phyloP scores from a whole-genome alignment of 768 basidiomycete species.

The Tremella yokohamensis region DNA sequence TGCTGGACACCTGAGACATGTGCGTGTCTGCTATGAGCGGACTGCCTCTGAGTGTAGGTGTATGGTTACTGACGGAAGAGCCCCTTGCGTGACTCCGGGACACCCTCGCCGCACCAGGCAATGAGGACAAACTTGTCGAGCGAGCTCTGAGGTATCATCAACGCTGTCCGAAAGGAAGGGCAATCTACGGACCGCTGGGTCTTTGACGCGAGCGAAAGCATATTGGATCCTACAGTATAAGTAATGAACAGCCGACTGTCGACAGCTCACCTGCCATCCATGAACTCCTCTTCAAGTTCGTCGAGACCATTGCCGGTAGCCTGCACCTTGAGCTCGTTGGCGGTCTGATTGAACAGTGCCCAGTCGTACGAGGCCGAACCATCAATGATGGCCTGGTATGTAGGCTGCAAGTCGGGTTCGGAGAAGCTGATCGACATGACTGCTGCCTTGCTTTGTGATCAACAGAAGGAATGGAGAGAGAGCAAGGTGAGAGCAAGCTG shows the following conservation, averaged over 20 bases:
- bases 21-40: constrained; percentile 60
- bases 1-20: constrained; percentile 66
- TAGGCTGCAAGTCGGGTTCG: constrained; percentile 37
- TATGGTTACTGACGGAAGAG: constrained; percentile 60
- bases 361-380: constrained; percentile 40
- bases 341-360: constrained; percentile 60
- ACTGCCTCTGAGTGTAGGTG: background rate
- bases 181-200: constrained; percentile 65
- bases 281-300: constrained; percentile 90
- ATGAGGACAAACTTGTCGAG: constrained; percentile 90
- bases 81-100: constrained; percentile 86
- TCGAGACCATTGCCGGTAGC: constrained; percentile 78
- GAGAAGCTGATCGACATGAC: constrained; percentile 43
- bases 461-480: background rate
- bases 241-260: background rate
- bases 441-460: background rate
- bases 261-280: constrained; percentile 73
- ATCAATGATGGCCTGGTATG: constrained; percentile 36
- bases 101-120: constrained; percentile 97
- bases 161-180: background rate
- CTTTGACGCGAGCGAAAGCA: constrained; percentile 78
- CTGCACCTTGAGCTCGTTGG: constrained; percentile 84
- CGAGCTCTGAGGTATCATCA: constrained; percentile 59
- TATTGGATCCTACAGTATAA: constrained; percentile 73
- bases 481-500: constrained; percentile 5